A percentile compares a stretch with the other conserved stretches of the same genome.
These are phyloP conservation scores for Gliomastix tumulicola DNA, from an alignment of 2,329 filamentous ascomycete genomes.

Conservation along the genomic window DNA sequence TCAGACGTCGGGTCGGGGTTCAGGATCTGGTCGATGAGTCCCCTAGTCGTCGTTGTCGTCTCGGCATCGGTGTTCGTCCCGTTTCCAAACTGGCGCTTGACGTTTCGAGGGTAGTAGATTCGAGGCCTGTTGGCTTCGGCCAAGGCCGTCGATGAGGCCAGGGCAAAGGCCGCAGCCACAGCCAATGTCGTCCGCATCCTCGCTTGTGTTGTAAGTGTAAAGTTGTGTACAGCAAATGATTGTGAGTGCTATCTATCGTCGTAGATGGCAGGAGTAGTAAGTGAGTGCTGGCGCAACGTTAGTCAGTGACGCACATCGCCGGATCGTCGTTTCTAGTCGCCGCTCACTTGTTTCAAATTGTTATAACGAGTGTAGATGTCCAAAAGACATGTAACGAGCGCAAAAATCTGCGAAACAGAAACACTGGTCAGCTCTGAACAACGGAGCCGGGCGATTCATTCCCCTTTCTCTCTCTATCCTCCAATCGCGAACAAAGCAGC, in stretches of 20 bases:
- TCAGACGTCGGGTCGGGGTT: conserved; percentile 1
- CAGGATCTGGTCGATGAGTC: conserved; percentile 12
- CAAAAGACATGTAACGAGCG: no score
- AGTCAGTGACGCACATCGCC: background rate
- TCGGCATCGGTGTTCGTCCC: conserved; percentile 18
- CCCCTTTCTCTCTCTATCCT: background rate
- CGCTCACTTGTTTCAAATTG: background rate
- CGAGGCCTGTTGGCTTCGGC: conserved; percentile 38
- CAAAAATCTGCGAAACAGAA: no score
- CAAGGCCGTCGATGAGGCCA: conserved; percentile 35
- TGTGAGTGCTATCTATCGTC: background rate
- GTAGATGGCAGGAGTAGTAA: background rate
- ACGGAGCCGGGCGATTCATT: background rate
- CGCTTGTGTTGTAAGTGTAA: conserved; percentile 2
- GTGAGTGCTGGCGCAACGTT: background rate
- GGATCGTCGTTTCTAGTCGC: background rate
- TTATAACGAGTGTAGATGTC: background rate
- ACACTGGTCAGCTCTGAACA: background rate
- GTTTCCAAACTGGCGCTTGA: conserved; percentile 44
- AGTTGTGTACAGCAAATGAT: background rate
- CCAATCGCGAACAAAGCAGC: no score
- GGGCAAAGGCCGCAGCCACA: conserved; percentile 40
- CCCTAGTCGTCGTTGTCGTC: conserved; percentile 11
- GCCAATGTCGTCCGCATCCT: conserved; percentile 43
- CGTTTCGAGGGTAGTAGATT: conserved; percentile 51